Evolutionary conservation across 2,329 filamentous ascomycete genomes (phyloP).

Genomic region (Neonectria neomacrospora): DNA sequence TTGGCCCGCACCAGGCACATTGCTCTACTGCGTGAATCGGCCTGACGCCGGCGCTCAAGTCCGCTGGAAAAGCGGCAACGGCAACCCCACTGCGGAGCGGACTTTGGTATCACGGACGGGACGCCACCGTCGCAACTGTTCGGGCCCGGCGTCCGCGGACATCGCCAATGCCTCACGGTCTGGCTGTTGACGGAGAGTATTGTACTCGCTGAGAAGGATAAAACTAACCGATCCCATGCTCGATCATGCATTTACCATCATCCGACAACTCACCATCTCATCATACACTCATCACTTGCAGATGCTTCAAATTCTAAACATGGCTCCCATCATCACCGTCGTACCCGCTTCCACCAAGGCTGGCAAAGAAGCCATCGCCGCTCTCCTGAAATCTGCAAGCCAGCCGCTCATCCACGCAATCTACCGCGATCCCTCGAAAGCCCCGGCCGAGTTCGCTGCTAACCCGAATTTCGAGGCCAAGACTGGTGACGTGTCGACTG

Average conservation of each 20-base stretch:
- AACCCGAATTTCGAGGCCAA: constrained; percentile 45
- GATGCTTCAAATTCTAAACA: constrained; percentile 22
- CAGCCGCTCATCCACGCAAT: constrained; percentile 43
- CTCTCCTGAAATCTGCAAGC: constrained; percentile 37
- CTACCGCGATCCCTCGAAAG: constrained; percentile 47
- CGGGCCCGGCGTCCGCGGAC: neutral
- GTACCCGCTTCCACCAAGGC: constrained; percentile 49
- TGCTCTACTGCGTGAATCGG: neutral
- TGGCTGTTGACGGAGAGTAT: too few species aligned
- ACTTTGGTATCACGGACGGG: neutral
- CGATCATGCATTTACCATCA: neutral
- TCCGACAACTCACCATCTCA: neutral
- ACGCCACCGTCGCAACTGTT: neutral
- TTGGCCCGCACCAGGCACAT: neutral
- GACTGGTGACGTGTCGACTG: constrained; percentile 46
- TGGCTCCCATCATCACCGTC: constrained; percentile 47
- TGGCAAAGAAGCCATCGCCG: constrained; percentile 46
- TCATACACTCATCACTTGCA: neutral
- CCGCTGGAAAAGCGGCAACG: neutral
- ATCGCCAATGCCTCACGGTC: neutral
- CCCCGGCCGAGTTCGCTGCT: constrained; percentile 44
- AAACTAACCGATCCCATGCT: neutral
- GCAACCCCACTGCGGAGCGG: neutral
- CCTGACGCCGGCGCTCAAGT: neutral
- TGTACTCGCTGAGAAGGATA: too few species aligned